Evolutionary conservation across 768 basidiomycete species (phyloP).

Genomic region (Kwoniella dejecticola): DNA sequence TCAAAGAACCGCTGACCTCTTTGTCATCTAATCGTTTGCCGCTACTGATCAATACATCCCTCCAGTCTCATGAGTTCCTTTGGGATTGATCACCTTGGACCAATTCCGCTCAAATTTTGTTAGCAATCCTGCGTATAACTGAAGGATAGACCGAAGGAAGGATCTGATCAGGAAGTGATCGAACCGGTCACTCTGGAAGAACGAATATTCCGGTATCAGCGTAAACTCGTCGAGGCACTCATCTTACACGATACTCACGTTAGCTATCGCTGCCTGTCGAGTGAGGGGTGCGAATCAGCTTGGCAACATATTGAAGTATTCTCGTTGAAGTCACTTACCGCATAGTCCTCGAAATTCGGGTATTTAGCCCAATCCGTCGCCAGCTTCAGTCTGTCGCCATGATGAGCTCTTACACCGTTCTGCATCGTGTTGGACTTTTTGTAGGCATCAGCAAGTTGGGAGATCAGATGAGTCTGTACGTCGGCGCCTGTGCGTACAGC

Average conservation of each 20-base stretch:
- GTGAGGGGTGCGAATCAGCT: not conserved
- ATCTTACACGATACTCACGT: not conserved
- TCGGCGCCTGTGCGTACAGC: slow-evolving; percentile 33
- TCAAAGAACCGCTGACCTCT: no score
- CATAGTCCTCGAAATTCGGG: slow-evolving; percentile 41
- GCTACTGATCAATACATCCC: slow-evolving; percentile 38
- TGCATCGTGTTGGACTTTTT: slow-evolving; percentile 30
- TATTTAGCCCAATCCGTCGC: slow-evolving; percentile 36
- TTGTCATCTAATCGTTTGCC: no score
- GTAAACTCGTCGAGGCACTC: not conserved
- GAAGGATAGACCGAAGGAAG: slow-evolving; percentile 32
- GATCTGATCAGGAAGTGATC: slow-evolving; percentile 37
- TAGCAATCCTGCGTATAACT: slow-evolving; percentile 36
- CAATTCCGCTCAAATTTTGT: slow-evolving; percentile 46
- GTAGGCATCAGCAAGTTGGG: slow-evolving; percentile 24
- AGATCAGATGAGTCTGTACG: slow-evolving; percentile 40
- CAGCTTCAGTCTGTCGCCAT: slow-evolving; percentile 36
- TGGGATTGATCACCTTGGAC: slow-evolving; percentile 48
- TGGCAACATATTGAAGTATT: no score
- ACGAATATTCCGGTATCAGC: not conserved
- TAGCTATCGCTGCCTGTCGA: not conserved
- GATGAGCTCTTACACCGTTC: slow-evolving; percentile 31
- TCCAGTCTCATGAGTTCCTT: slow-evolving; percentile 30
- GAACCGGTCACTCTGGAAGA: slow-evolving; percentile 38
- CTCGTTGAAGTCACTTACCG: slow-evolving; percentile 6